These are phyloP conservation scores for Candida silvicultrix DNA, from an alignment of 805 yeast species.

Conservation along the genomic window DNA sequence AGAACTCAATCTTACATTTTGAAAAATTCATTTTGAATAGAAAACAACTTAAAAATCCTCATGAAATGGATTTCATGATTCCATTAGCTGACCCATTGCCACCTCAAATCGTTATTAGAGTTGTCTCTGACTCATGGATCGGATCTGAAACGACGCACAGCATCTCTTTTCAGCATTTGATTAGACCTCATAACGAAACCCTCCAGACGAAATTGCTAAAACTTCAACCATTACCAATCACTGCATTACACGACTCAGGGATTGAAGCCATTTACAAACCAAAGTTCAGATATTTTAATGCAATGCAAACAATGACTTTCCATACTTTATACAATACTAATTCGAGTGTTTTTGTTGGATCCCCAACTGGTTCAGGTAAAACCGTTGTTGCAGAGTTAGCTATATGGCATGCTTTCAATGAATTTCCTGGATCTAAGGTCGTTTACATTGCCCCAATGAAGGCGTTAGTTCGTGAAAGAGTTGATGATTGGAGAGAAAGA, in stretches of 20 bases:
- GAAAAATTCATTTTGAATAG: slow-evolving; percentile 71
- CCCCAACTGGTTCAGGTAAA: slow-evolving; percentile 98
- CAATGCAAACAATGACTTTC: slow-evolving; percentile 97
- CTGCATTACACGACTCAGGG: slow-evolving; percentile 65
- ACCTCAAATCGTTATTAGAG: slow-evolving; percentile 75
- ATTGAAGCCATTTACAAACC: slow-evolving; percentile 62
- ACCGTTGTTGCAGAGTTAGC: slow-evolving; percentile 96
- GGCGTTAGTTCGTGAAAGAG: slow-evolving; percentile 95
- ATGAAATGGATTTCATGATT: slow-evolving; percentile 85
- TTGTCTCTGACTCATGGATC: slow-evolving; percentile 81
- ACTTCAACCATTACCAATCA: slow-evolving; percentile 78
- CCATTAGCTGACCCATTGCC: slow-evolving; percentile 90
- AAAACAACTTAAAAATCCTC: slow-evolving; percentile 45
- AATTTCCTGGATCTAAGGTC: slow-evolving; percentile 82
- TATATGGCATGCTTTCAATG: slow-evolving; percentile 90
- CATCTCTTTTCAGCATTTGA: slow-evolving; percentile 84
- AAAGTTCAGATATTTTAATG: slow-evolving; percentile 84
- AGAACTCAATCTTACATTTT: slow-evolving; percentile 67
- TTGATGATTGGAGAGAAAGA: slow-evolving; percentile 77
- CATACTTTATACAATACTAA: slow-evolving; percentile 79
- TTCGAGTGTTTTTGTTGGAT: slow-evolving; percentile 84
- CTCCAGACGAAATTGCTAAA: slow-evolving; percentile 74
- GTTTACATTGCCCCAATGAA: slow-evolving; percentile 91
- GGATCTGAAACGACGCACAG: slow-evolving; percentile 75
- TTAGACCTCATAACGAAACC: slow-evolving; percentile 84